A percentile compares a stretch with the other conserved stretches of the same genome.
phyloP scores from a whole-genome alignment of 257 asterid genomes.

The Solanum lignicaule region DNA sequence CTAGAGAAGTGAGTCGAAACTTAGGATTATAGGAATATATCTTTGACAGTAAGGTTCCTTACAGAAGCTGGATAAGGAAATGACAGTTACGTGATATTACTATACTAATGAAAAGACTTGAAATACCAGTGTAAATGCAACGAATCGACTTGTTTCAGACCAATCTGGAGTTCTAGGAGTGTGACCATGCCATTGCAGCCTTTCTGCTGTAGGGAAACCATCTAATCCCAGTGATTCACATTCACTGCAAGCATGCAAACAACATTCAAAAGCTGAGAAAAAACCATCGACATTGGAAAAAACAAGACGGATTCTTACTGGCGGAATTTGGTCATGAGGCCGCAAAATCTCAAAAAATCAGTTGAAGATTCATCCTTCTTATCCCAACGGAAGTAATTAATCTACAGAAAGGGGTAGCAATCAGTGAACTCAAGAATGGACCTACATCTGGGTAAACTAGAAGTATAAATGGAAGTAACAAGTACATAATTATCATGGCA shows the following conservation, averaged over 20 bases:
- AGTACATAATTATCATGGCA: slow-evolving; percentile 87
- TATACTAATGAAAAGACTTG: background rate
- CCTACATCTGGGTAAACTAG: background rate
- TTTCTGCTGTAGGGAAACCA: slow-evolving; percentile 87
- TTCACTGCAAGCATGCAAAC: slow-evolving; percentile 33
- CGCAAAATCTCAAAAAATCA: slow-evolving; percentile 77
- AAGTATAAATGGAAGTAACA: background rate
- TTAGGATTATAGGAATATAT: background rate
- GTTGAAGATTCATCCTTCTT: slow-evolving; percentile 73
- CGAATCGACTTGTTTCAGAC: slow-evolving; percentile 80
- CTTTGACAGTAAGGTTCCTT: background rate
- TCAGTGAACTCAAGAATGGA: background rate
- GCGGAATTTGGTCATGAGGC: slow-evolving; percentile 61
- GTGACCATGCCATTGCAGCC: slow-evolving; percentile 94
- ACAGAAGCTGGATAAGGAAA: background rate
- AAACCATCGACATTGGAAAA: background rate
- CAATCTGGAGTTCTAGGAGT: slow-evolving; percentile 79
- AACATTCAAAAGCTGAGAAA: background rate
- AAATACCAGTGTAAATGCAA: slow-evolving; percentile 76
- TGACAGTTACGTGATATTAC: background rate
- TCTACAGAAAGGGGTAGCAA: slow-evolving; percentile 33
- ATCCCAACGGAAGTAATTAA: slow-evolving; percentile 93
- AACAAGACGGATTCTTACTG: slow-evolving; percentile 23
- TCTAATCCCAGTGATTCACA: slow-evolving; percentile 85
- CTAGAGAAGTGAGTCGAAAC: background rate